Evolutionary conservation across 495 filamentous ascomycete species (phyloP).

Genomic region (Talaromyces ruber): DNA sequence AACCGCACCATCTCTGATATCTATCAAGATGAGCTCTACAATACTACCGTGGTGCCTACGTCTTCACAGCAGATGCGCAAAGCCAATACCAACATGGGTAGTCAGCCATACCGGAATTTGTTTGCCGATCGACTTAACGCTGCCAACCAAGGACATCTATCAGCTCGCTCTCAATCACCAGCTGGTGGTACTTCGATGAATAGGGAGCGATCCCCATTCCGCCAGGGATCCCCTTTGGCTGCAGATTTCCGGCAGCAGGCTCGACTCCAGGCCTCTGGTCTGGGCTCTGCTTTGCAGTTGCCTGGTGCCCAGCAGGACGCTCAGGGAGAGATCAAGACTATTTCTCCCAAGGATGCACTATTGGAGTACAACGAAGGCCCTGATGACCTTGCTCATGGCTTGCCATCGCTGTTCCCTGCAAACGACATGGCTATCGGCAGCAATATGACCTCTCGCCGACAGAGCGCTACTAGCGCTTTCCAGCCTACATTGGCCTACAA

Average conservation of each 20-base stretch:
- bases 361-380: conserved; percentile 73
- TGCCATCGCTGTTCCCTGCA: conserved; percentile 58
- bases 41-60: conserved; percentile 51
- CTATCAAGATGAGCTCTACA: conserved; percentile 80
- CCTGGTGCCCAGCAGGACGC: conserved; percentile 14
- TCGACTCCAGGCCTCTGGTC: conserved; percentile 20
- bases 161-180: conserved; percentile 50
- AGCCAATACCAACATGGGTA: conserved; percentile 20
- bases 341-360: conserved; percentile 90
- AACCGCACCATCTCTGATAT: conserved; percentile 80
- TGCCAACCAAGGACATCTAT: conserved; percentile 65
- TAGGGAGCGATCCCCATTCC: conserved; percentile 77
- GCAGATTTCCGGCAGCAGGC: conserved; percentile 20
- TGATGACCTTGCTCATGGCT: conserved; percentile 45
- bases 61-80: conserved; percentile 24
- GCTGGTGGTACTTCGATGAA: conserved; percentile 34
- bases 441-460: conserved; percentile 29
- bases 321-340: conserved; percentile 59
- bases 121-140: conserved; percentile 70
- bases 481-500: conserved; percentile 31
- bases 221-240: conserved; percentile 60
- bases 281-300: conserved; percentile 36
- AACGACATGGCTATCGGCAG: conserved; percentile 36
- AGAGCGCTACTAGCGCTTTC: conserved; percentile 35
- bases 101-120: conserved; percentile 53